Conservation (phyloP, 2,329 filamentous ascomycete genomes). For the Verticillium alfalfae region DNA sequence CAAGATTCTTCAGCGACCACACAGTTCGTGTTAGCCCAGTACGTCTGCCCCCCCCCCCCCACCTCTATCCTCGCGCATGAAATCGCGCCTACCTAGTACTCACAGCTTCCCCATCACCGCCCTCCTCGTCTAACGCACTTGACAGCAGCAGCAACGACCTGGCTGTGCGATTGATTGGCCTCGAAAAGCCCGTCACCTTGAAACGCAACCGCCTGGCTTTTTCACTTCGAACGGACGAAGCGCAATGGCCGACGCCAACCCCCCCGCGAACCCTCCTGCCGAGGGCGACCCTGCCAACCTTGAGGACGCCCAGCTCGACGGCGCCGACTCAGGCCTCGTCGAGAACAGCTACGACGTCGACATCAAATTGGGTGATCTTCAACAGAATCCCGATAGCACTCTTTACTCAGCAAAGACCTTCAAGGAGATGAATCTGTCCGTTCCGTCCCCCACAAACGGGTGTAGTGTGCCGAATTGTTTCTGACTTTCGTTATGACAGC, state of each 20-base stretch:
- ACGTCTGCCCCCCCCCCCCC: not conserved
- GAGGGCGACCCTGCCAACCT: conserved; percentile 13
- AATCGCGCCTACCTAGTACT: not conserved
- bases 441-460: conserved; percentile 11
- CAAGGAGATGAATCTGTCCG: conserved; percentile 79
- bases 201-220: too few species aligned
- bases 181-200: conserved; percentile 4
- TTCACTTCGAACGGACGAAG: not conserved
- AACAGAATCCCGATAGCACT: conserved; percentile 80
- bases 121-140: not conserved
- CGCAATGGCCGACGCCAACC: conserved; percentile 44
- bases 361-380: conserved; percentile 85
- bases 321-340: conserved; percentile 41
- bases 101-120: not conserved
- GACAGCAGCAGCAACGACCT: not conserved
- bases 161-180: too few species aligned
- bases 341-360: conserved; percentile 85
- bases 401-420: conserved; percentile 82
- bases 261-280: conserved; percentile 39
- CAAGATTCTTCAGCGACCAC: too few species aligned
- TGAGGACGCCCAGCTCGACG: conserved; percentile 28
- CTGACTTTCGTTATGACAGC: conserved; percentile 11
- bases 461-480: not conserved
- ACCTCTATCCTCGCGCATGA: not conserved
- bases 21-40: not conserved